phyloP scores from a whole-genome alignment of 1,284 basidiomycete genomes.

The Agaricales sp. region DNA sequence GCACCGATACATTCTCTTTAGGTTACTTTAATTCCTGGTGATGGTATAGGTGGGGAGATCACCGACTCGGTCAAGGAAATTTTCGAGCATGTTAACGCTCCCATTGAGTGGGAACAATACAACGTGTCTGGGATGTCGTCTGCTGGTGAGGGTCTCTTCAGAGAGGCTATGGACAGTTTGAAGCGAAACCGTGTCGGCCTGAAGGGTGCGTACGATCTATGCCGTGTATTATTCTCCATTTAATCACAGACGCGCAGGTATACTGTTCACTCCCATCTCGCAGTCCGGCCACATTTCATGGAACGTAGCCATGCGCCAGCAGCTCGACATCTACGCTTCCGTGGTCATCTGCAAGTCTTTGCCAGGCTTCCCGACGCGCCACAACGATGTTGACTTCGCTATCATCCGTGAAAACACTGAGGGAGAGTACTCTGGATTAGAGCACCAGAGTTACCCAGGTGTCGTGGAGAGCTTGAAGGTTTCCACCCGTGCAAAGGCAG shows the following conservation, averaged over 20 bases:
- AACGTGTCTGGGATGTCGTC: constrained; percentile 96
- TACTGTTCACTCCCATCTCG: constrained; percentile 97
- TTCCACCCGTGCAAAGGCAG: constrained; percentile 90
- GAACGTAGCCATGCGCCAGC: constrained; percentile 99
- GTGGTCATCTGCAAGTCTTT: constrained; percentile 98
- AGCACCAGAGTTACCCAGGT: constrained; percentile 97
- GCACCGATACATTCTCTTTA: constrained; percentile 22
- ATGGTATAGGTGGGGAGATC: constrained; percentile 96
- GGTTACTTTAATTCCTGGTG: constrained; percentile 93
- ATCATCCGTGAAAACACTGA: constrained; percentile 99
- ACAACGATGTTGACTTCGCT: constrained; percentile 95
- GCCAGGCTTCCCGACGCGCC: constrained; percentile 94
- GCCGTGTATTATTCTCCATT: background rate
- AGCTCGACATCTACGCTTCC: constrained; percentile 98
- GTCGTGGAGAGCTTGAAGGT: constrained; percentile 99
- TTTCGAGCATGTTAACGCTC: constrained; percentile 94
- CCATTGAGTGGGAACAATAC: constrained; percentile 99
- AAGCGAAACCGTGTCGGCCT: constrained; percentile 97
- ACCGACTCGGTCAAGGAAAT: constrained; percentile 99
- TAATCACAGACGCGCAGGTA: constrained; percentile 45
- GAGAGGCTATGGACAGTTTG: constrained; percentile 93
- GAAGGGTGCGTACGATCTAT: constrained; percentile 63
- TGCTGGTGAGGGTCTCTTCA: constrained; percentile 91
- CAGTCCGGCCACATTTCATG: constrained; percentile 96
- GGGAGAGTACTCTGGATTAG: constrained; percentile 98